These are phyloP conservation scores for Pyronema omphalodes DNA, from an alignment of 495 filamentous ascomycete genomes.

Conservation along the genomic window DNA sequence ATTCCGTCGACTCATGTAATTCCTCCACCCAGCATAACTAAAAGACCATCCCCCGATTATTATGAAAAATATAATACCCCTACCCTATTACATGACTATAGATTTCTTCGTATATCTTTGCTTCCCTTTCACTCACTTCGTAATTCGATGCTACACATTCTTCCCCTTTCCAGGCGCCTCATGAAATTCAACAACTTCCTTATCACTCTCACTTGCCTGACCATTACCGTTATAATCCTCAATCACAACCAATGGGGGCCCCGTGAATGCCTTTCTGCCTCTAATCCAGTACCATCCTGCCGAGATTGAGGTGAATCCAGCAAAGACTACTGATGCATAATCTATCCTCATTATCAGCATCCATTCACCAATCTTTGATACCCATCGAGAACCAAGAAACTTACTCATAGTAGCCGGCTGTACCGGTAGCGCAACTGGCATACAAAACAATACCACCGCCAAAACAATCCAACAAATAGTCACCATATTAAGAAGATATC, in stretches of 20 bases:
- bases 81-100: too few relatives aligned
- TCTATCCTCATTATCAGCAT: constrained; percentile 21
- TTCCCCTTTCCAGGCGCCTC: neutral
- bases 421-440: constrained; percentile 36
- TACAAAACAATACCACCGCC: constrained; percentile 36
- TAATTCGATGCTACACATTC: neutral
- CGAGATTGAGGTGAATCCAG: constrained; percentile 37
- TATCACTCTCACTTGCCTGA: too few relatives aligned
- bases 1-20: too few relatives aligned
- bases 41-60: too few relatives aligned
- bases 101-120: too few relatives aligned
- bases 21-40: too few relatives aligned
- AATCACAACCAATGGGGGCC: constrained; percentile 35
- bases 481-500: constrained; percentile 47
- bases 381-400: constrained; percentile 10
- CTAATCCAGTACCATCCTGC: constrained; percentile 49
- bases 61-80: too few relatives aligned
- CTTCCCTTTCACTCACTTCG: too few relatives aligned
- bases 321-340: constrained; percentile 48
- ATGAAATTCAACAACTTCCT: constrained; percentile 1
- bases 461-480: constrained; percentile 32
- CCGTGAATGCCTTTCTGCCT: constrained; percentile 51
- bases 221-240: neutral
- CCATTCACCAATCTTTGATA: constrained; percentile 23
- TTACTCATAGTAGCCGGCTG: constrained; percentile 31